These are phyloP conservation scores for Ambrosiella xylebori DNA, from an alignment of 2,329 filamentous ascomycete genomes.

Conservation along the genomic window DNA sequence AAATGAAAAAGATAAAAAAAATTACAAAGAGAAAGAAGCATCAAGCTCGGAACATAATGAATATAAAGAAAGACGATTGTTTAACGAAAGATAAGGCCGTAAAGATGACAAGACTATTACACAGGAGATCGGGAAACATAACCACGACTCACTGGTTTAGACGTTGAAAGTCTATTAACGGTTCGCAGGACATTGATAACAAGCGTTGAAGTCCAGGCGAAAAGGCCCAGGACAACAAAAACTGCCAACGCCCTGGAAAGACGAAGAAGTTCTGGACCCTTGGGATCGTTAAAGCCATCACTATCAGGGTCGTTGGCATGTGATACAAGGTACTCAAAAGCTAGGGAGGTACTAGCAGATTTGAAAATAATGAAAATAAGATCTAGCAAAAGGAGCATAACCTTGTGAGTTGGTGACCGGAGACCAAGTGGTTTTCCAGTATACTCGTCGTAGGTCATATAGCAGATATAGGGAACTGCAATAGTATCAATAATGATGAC, in stretches of 20 bases:
- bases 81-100: background rate
- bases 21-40: too few species aligned
- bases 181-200: constrained; percentile 64
- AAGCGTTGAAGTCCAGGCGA: constrained; percentile 86
- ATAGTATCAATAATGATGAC: constrained; percentile 79
- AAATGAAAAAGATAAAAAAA: background rate
- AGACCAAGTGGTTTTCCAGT: constrained; percentile 82
- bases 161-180: constrained; percentile 41
- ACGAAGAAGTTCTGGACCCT: constrained; percentile 7
- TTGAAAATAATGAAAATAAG: constrained; percentile 96
- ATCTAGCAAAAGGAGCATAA: constrained; percentile 77
- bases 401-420: constrained; percentile 67
- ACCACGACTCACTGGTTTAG: background rate
- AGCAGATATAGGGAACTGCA: constrained; percentile 75
- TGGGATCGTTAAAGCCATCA: constrained; percentile 7
- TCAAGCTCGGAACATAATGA: background rate
- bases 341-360: constrained; percentile 76
- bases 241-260: constrained; percentile 52
- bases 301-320: constrained; percentile 26
- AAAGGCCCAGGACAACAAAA: constrained; percentile 62
- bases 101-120: background rate
- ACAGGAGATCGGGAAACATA: background rate
- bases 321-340: constrained; percentile 66
- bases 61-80: background rate
- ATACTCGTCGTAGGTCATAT: constrained; percentile 95